Evolutionary conservation across 345 rosid species (phyloP).

Genomic region (Rhizophora apiculata): DNA sequence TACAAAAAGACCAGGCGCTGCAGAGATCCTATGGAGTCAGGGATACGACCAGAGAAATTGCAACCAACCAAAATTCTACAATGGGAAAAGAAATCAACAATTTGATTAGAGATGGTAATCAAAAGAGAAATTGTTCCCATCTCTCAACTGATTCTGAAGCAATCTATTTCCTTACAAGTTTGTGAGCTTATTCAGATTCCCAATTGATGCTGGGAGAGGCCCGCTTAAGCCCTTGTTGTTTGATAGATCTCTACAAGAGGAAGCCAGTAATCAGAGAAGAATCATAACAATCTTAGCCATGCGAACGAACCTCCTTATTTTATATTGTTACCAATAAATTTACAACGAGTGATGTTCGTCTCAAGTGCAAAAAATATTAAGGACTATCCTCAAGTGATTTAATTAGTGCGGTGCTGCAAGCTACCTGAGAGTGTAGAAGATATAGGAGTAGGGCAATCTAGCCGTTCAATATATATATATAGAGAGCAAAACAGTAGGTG

Average conservation of each 20-base stretch:
- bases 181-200: constrained; percentile 48
- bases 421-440: no score
- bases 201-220: constrained; percentile 59
- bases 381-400: no score
- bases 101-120: background rate
- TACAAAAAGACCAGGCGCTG: constrained; percentile 52
- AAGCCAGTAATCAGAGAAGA: background rate
- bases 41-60: constrained; percentile 63
- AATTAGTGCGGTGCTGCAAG: no score
- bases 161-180: constrained; percentile 53
- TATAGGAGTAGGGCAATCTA: no score
- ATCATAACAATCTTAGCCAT: no score
- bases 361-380: no score
- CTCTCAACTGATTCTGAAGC: background rate
- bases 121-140: background rate
- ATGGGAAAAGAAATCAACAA: constrained; percentile 1
- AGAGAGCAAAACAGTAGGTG: no score
- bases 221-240: constrained; percentile 59
- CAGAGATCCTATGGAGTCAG: constrained; percentile 61
- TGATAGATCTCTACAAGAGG: constrained; percentile 66
- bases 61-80: constrained; percentile 73
- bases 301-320: no score
- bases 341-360: no score
- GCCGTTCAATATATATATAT: no score
- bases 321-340: no score